Conservation (phyloP, 257 asterid species). For the Leptodermis oblonga region DNA sequence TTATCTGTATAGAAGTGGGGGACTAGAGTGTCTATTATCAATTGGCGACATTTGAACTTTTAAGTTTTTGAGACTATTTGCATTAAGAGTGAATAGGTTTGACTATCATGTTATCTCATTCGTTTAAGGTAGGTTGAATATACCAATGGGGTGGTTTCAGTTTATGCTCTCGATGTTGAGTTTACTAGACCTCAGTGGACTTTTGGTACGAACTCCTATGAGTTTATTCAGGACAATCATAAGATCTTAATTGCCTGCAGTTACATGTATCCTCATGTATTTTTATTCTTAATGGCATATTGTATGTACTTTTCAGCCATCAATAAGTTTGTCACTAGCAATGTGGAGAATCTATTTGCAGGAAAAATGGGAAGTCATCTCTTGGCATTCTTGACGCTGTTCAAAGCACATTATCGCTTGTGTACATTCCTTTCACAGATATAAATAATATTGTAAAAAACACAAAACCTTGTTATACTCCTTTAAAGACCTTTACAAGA, state of each 20-base stretch:
- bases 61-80: not conserved
- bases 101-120: not conserved
- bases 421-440: slow-evolving; percentile 82
- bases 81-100: not conserved
- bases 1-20: not conserved
- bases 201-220: slow-evolving; percentile 85
- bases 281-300: not conserved
- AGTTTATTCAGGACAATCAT: slow-evolving; percentile 46
- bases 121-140: slow-evolving; percentile 58
- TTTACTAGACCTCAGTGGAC: slow-evolving; percentile 88
- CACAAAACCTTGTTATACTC: not conserved
- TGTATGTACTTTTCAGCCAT: not conserved
- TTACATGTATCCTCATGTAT: slow-evolving; percentile 60
- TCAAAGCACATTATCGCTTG: slow-evolving; percentile 42
- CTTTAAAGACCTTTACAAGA: not conserved
- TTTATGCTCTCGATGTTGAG: slow-evolving; percentile 71
- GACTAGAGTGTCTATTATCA: not conserved
- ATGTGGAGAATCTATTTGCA: slow-evolving; percentile 34
- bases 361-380: slow-evolving; percentile 81
- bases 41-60: not conserved
- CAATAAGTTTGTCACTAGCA: not conserved
- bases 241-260: slow-evolving; percentile 67
- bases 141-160: slow-evolving; percentile 62
- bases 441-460: slow-evolving; percentile 61
- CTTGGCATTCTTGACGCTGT: slow-evolving; percentile 71